Base-by-base conservation (phyloP, 2,329 filamentous ascomycete genomes). In the Aspergillus felis region DNA sequence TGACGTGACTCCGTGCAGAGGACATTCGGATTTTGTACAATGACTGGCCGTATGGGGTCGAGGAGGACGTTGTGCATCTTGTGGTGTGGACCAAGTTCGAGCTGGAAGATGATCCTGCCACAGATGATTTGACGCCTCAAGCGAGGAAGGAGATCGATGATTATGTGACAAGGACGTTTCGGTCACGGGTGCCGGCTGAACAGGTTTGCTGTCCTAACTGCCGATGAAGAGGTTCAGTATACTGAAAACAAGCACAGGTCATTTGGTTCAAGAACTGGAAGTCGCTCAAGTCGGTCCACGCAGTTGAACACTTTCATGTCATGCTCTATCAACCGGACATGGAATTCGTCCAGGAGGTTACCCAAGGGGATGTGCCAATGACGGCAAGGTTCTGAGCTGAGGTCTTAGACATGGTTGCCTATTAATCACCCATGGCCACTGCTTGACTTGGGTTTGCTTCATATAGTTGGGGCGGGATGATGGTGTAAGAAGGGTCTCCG, bases 231-330 rank as follows among this genome's bases (percentile, higher is more conserved):
- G n/a, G 20, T 14, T 17, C 7, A 44, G 28, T 12, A 56, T 64
- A 54, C 61, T 51, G 25, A 27, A 28, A 27, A 28, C 29, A 28
- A 73, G 54, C 73, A 70, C 71, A 82, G 78, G 84, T 89, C 48
- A 71, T 92, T 59, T 97, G 92, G 91, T 97, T 97, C 77, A 95
- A 90, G 78, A 97, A 97, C 69, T 96, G 92, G 91, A 83, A 81
- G 54, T 84, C 83, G 17, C 77, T 97, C 64, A 96, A 96, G 78
- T 94, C 89, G 25, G 85, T 97, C 28, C 85, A 91, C 66, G 86
- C 89, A 0, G 85, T 97, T 10, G 92, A 97, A 79, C 93, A 97
- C 72, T 94, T 97, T 69, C 93, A 97, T 74, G 88, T 97, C 68
- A 92, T 97, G 91, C 79, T 97, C 54, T 89, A 87, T 71, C 81